Evolutionary conservation across 2,329 filamentous ascomycete species (phyloP), one percentile per base, ranked within the genome.

Genomic region (Colletotrichum phormii): DNA sequence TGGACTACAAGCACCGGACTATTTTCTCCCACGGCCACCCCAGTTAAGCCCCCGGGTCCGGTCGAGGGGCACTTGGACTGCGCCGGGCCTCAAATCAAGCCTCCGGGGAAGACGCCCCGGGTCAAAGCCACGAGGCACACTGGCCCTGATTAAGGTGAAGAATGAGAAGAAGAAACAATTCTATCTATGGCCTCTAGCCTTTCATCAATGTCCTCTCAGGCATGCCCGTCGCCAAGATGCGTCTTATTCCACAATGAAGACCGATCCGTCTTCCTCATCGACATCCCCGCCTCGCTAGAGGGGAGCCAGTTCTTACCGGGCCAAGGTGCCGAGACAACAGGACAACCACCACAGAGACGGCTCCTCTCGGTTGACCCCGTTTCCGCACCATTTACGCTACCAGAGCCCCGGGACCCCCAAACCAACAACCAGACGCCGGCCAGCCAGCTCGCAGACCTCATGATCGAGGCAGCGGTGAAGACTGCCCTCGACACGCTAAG

Each of bases 231-330:
- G 12, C 63, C 65, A 29, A 15, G 57, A 33, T 71, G 75, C 55
- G 69, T 67, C 63, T 15, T 75, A 73, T 76, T 67, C n/a, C 57
- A 53, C 5, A 59, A 74, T 31, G 62, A 75, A 31, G 54, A 29
- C 49, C 62, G 24, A 12, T 64, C 87, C 58, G 81, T 92, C 65
- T 84, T 89, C 26, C 80, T 95, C 31, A 80, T 95, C 64, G 93
- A 95, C 77, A 89, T 95, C 58, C 93, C 93, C 29, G 84, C 86
- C 22, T 94, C 93, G 1, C 88, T 95, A 51, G 91, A 93, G 75
- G 85, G 89, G 72, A 90, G 89, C 22, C 93, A 95, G 81, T 85
- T 86, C 42, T 82, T 83, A 13, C 79, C 82, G 7, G 81, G 81
- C 35, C 76, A 84, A 42, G 72, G 61, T 63, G 62, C 57, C 67